Evolutionary conservation across 345 rosid species (phyloP), one percentile per base, ranked within the genome.

Genomic region (Corchorus olitorius): DNA sequence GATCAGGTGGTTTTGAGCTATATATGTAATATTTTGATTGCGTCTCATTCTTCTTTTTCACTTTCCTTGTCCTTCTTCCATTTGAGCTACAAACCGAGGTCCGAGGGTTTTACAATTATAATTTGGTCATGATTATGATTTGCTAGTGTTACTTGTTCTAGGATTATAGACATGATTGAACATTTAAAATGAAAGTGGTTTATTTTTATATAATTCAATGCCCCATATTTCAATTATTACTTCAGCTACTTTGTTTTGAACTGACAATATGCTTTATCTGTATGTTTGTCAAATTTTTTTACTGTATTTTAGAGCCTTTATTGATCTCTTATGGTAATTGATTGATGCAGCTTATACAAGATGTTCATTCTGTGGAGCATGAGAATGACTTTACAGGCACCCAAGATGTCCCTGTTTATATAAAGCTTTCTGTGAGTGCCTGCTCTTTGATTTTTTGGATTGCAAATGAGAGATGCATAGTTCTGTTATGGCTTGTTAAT

Each of bases 381-480:
- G 87, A 74, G 53, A 87, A 80, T 84, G 89, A 85, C 79, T 88
- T 86, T 73, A 77, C 87, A 0, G 89, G 87, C 81, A 80, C 83
- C 69, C 82, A 85, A 75, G 88, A 85, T 81, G 89, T 95, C 56
- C 96, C 98, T 45, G 97, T 93, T 76, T 95, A 88, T 78, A 81
- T 89, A 61, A 84, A 86, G 91, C 97, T 95, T 82, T 81, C 91
- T 8, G 99, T 93, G 84, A 89, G 94, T 83, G 39, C 78, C 76
- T 78, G 46, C 55, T 54, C 68, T 73, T 79, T 63, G 60, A 20
- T 68, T 49, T 74, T 39, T 35, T 72, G 14, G 39, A 11, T 12
- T 65, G 58, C 48, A 19, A 22, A 13, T 69, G 62, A 16, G 11
- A 63, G 48, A 58, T 19, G 60, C 27, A 10, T 20, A 8, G 50